Evolutionary conservation across 257 asterid species (phyloP), one percentile per base, ranked within the genome.

Genomic region (Verbascum thapsus): DNA sequence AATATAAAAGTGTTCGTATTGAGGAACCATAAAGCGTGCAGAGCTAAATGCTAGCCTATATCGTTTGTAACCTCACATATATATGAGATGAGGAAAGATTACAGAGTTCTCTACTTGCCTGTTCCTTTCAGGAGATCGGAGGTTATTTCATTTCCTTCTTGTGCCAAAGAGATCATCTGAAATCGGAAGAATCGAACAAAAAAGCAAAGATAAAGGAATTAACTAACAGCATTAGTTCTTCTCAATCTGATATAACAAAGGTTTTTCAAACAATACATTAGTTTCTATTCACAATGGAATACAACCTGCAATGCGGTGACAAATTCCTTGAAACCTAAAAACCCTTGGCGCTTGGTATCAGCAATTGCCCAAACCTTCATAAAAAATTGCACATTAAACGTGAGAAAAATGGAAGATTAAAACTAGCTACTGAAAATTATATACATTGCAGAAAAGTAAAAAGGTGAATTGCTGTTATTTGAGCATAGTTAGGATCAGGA

Each of bases 341-440:
- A 92, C 10, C 99, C 97, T 79, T 89, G 99, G 45, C 91, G 77
- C 70, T 82, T 89, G 35, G 94, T 67, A 73, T 92, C 99, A 50
- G 95, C 91, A 53, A 92, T 80, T 42, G 94, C 97, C 99, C 99
- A 89, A 26, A 92, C 95, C 99, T 92, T 70, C 48, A 67, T 40
- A 45, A 51, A 79, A n/a, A 63, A 40, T 61, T 2, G 26, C 15
- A 70, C 49, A 16, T 11, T 8, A 59, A 30, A 50, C 37, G 60
- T 39, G 30, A 60, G 10, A 13, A 2, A 23, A 42, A 20, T 34
- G 30, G 23, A 37, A 52, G 16, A 20, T 38, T 67, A 7, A 40
- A 35, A 16, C 17, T 4, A 53, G 6, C 41, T 19, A 38, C 16
- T 42, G 8, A 45, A 41, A 53, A n/a, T 16, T 12, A 68, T 44